Evolutionary conservation across 1,284 basidiomycete genomes (phyloP).

Genomic region (Leccinum huronense): DNA sequence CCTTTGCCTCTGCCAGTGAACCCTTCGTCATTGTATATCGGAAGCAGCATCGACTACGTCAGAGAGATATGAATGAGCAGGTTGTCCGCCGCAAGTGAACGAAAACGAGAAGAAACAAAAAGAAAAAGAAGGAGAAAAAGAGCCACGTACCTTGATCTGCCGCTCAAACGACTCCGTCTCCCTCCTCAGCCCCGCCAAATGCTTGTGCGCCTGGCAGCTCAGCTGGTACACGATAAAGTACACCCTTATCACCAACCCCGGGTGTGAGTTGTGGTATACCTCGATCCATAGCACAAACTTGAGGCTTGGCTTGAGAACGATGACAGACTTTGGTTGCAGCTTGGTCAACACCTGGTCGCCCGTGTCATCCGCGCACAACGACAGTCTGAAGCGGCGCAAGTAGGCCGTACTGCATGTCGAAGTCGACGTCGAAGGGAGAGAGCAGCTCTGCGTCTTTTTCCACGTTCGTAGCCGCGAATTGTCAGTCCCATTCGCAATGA

Average conservation of each 20-base stretch:
- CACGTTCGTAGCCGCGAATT: too few species aligned
- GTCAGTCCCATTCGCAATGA: slow-evolving; percentile 73
- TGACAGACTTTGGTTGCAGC: slow-evolving; percentile 85
- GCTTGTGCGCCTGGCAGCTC: slow-evolving; percentile 95
- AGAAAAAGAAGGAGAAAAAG: neutral
- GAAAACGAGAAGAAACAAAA: neutral
- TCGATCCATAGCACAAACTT: slow-evolving; percentile 93
- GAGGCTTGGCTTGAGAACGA: slow-evolving; percentile 95
- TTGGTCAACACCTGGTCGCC: slow-evolving; percentile 90
- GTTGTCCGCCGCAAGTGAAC: neutral
- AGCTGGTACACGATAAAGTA: slow-evolving; percentile 95
- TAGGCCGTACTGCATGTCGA: slow-evolving; percentile 82
- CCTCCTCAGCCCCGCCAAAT: slow-evolving; percentile 82
- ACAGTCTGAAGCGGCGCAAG: slow-evolving; percentile 80
- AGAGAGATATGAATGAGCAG: neutral
- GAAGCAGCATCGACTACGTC: slow-evolving; percentile 83
- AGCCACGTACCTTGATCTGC: slow-evolving; percentile 77
- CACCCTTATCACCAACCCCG: slow-evolving; percentile 81
- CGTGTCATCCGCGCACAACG: slow-evolving; percentile 84
- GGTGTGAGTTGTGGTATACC: slow-evolving; percentile 83
- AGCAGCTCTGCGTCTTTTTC: slow-evolving; percentile 37
- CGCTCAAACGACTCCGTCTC: slow-evolving; percentile 96
- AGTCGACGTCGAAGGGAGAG: slow-evolving; percentile 45
- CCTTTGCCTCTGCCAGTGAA: slow-evolving; percentile 32
- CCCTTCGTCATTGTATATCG: slow-evolving; percentile 74